Conservation (phyloP, 805 yeast species). For the Allodekkera sacchari region DNA sequence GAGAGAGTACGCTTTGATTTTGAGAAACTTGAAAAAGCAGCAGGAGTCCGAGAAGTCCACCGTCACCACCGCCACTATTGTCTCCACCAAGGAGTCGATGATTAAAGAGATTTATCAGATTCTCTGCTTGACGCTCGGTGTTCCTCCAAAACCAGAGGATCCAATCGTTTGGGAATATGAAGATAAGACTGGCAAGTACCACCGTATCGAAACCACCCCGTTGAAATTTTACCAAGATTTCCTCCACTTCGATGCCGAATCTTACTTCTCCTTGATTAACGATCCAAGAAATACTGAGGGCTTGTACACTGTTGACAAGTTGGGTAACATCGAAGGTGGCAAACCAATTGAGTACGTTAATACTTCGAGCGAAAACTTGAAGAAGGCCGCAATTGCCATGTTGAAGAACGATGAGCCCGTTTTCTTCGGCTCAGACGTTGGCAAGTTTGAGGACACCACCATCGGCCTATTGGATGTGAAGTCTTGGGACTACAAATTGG, state of each 20-base stretch:
- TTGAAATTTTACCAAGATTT: conserved; percentile 51
- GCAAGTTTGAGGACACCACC: conserved; percentile 54
- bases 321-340: conserved; percentile 70
- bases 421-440: conserved; percentile 84
- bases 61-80: conserved; percentile 2
- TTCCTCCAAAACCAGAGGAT: conserved; percentile 69
- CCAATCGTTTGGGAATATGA: conserved; percentile 65
- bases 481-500: conserved; percentile 60
- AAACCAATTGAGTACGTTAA: conserved; percentile 70
- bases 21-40: conserved; percentile 43
- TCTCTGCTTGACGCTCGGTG: conserved; percentile 62
- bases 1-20: conserved; percentile 67
- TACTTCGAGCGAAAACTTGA: conserved; percentile 49
- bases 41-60: conserved; percentile 25
- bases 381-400: conserved; percentile 58
- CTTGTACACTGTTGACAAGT: conserved; percentile 65
- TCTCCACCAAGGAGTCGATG: conserved; percentile 27
- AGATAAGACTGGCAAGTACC: conserved; percentile 61
- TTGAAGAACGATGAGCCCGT: conserved; percentile 70
- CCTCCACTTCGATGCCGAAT: conserved; percentile 42
- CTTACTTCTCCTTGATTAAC: conserved; percentile 61
- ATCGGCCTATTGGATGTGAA: conserved; percentile 66
- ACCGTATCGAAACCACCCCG: conserved; percentile 52
- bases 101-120: conserved; percentile 59
- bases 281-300: conserved; percentile 75